phyloP scores from a whole-genome alignment of 2,329 filamentous ascomycete species.

The Cladosporium austrohemisphaericum region DNA sequence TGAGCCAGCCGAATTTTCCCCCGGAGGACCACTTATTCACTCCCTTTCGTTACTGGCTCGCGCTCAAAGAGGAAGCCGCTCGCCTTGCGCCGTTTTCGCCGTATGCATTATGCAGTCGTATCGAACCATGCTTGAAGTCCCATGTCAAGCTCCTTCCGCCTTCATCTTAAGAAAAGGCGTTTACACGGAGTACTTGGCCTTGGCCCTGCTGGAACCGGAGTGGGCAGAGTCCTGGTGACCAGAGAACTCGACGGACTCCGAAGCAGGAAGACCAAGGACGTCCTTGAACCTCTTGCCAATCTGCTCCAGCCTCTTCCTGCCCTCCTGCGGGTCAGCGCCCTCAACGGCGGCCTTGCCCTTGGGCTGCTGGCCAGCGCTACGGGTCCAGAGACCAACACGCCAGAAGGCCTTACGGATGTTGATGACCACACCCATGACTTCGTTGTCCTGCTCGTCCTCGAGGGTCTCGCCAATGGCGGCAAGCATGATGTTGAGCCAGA shows the following conservation, averaged over 20 bases:
- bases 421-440: slow-evolving; percentile 98
- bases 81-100: slow-evolving; percentile 14
- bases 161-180: not conserved
- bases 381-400: slow-evolving; percentile 95
- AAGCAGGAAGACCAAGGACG: slow-evolving; percentile 71
- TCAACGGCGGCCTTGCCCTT: slow-evolving; percentile 58
- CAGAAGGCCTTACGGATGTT: slow-evolving; percentile 98
- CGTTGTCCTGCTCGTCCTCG: slow-evolving; percentile 88
- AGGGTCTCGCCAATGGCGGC: slow-evolving; percentile 96
- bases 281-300: slow-evolving; percentile 94
- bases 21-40: slow-evolving; percentile 18
- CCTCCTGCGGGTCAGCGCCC: slow-evolving; percentile 59
- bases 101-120: slow-evolving; percentile 13
- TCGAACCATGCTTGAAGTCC: not conserved
- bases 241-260: slow-evolving; percentile 86
- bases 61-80: slow-evolving; percentile 5
- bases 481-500: slow-evolving; percentile 97
- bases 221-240: slow-evolving; percentile 94
- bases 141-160: not conserved
- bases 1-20: slow-evolving; percentile 9
- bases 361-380: slow-evolving; percentile 75
- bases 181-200: slow-evolving; percentile 86
- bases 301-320: slow-evolving; percentile 74
- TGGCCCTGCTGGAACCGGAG: slow-evolving; percentile 88
- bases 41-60: slow-evolving; percentile 13